Percentiles rank a stretch among this genome's conserved stretches.
phyloP scores from a whole-genome alignment of 768 basidiomycete genomes.

The Leccinum disarticulatum region DNA sequence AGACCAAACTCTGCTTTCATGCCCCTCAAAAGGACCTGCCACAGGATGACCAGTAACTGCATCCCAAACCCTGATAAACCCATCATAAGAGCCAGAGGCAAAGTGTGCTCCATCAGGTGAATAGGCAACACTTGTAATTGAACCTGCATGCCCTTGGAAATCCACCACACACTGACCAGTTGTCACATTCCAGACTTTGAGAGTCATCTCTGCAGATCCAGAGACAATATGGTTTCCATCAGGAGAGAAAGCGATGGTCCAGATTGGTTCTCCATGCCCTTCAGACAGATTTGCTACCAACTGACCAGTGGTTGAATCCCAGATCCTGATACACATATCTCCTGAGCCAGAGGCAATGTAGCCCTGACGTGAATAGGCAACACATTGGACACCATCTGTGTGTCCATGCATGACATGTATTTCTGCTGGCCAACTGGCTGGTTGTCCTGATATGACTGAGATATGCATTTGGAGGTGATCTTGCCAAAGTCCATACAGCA shows the following conservation, averaged over 20 bases:
- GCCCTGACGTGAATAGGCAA: neutral
- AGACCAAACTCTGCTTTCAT: neutral
- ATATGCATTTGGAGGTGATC: neutral
- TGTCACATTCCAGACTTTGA: conserved; percentile 1
- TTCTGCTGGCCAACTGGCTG: conserved; percentile 1
- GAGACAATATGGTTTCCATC: too few relatives aligned
- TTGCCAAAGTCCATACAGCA: neutral
- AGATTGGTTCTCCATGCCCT: neutral
- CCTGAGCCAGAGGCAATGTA: neutral
- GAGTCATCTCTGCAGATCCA: neutral
- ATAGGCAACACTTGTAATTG: neutral
- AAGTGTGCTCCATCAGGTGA: too few relatives aligned
- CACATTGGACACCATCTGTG: neutral
- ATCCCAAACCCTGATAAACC: too few relatives aligned
- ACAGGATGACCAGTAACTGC: too few relatives aligned
- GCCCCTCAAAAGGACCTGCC: too few relatives aligned
- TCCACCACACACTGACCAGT: neutral
- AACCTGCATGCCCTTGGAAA: conserved; percentile 1
- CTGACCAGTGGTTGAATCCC: neutral
- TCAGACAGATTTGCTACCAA: neutral
- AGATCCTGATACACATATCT: neutral
- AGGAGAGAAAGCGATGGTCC: neutral
- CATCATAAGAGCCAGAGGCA: too few relatives aligned
- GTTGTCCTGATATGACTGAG: neutral
- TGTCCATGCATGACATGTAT: neutral